phyloP scores from a whole-genome alignment of 495 filamentous ascomycete species.

The Parathielavia appendiculata region DNA sequence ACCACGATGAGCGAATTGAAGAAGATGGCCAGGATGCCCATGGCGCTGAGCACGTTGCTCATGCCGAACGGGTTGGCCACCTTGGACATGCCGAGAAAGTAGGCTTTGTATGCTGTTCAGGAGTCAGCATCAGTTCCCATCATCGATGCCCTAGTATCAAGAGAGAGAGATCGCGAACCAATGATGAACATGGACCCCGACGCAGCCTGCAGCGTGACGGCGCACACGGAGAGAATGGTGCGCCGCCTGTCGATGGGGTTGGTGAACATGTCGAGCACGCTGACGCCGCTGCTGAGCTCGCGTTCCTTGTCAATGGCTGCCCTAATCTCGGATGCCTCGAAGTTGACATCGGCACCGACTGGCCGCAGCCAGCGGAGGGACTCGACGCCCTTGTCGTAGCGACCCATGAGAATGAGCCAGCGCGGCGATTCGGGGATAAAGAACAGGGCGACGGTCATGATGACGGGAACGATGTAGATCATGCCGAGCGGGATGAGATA shows the following conservation, averaged over 20 bases:
- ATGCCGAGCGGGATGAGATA: slow-evolving; percentile 58
- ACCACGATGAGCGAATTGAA: slow-evolving; percentile 52
- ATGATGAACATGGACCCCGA: slow-evolving; percentile 60
- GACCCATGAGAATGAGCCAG: slow-evolving; percentile 52
- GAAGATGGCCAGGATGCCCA: slow-evolving; percentile 54
- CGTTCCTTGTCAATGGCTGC: slow-evolving; percentile 49
- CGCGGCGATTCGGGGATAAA: slow-evolving; percentile 62
- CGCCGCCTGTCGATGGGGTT: slow-evolving; percentile 50
- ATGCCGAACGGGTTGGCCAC: slow-evolving; percentile 56
- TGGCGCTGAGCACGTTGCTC: slow-evolving; percentile 50
- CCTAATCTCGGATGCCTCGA: slow-evolving; percentile 50
- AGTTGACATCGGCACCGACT: slow-evolving; percentile 34
- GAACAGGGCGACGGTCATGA: slow-evolving; percentile 48
- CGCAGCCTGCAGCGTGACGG: slow-evolving; percentile 52
- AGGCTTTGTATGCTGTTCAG: slow-evolving; percentile 51
- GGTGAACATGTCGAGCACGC: slow-evolving; percentile 49
- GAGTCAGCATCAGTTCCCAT: background rate
- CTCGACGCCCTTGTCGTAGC: slow-evolving; percentile 45
- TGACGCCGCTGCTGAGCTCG: slow-evolving; percentile 37
- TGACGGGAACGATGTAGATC: slow-evolving; percentile 51
- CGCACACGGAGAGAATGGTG: slow-evolving; percentile 47
- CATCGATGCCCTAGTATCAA: no score
- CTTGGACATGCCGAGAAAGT: slow-evolving; percentile 61
- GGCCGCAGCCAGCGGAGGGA: slow-evolving; percentile 46
- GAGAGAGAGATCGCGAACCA: slow-evolving; percentile 34